These are phyloP conservation scores for Carex myosuroides DNA, from an alignment of 176 grass and related monocot genomes.

Conservation along the genomic window DNA sequence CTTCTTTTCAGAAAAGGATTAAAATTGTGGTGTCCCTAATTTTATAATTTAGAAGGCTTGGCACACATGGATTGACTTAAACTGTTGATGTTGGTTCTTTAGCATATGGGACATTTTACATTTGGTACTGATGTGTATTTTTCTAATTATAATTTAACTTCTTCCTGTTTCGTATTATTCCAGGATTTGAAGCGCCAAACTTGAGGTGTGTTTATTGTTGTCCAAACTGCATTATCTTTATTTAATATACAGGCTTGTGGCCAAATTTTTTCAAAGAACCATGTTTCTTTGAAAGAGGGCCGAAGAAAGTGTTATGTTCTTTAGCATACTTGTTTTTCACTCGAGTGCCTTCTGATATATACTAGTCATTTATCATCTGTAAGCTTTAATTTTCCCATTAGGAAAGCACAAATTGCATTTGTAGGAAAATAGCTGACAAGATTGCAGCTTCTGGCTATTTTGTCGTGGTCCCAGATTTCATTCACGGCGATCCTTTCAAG, in stretches of 20 bases:
- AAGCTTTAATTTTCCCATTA: not conserved
- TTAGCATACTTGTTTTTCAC: not conserved
- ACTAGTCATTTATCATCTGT: not conserved
- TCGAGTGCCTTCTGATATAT: not conserved
- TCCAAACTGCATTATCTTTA: not conserved
- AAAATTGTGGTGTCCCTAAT: not conserved
- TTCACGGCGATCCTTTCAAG: slow-evolving; percentile 46
- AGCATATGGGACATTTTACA: not conserved
- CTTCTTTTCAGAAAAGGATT: not conserved
- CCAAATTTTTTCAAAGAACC: not conserved
- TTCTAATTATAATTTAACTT: not conserved
- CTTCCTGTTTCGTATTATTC: not conserved
- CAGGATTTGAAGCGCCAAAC: slow-evolving; percentile 52
- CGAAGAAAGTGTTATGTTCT: not conserved
- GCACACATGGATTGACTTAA: not conserved
- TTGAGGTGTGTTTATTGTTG: slow-evolving; percentile 31
- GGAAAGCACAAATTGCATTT: not conserved
- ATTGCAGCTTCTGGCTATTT: slow-evolving; percentile 49
- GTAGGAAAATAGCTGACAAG: slow-evolving; percentile 75
- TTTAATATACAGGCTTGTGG: not conserved
- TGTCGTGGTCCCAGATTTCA: slow-evolving; percentile 72
- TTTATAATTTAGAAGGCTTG: not conserved
- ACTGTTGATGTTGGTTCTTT: not conserved
- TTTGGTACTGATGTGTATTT: not conserved
- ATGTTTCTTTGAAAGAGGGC: not conserved